Percentiles rank a stretch among this genome's conserved stretches.
Conservation (phyloP, 257 asterid species). For the Solanum rostratum region DNA sequence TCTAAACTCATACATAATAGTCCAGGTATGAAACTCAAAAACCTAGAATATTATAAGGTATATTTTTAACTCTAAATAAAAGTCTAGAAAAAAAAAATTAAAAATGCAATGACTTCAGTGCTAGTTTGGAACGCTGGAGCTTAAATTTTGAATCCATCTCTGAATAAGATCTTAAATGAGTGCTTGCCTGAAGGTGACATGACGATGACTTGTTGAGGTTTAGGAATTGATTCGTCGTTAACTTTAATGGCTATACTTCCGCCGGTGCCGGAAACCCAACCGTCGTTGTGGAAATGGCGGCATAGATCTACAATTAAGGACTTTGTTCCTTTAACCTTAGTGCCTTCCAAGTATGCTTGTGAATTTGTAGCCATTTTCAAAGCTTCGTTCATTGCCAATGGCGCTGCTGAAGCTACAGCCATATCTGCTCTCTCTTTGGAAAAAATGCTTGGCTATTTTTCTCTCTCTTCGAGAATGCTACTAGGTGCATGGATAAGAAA, state of each 20-base stretch:
- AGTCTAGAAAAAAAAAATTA: too few species aligned
- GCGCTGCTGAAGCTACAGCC: conserved; percentile 28
- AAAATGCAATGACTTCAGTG: neutral
- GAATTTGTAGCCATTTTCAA: conserved; percentile 42
- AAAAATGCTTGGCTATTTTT: too few species aligned
- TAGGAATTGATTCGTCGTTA: conserved; percentile 70
- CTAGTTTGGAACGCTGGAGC: neutral
- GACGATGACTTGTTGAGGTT: conserved; percentile 61
- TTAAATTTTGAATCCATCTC: neutral
- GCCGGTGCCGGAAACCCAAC: conserved; percentile 97
- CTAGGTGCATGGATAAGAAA: too few species aligned
- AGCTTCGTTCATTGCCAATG: conserved; percentile 46
- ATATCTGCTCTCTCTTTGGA: neutral
- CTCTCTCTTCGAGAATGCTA: too few species aligned
- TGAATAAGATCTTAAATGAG: neutral
- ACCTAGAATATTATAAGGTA: too few species aligned
- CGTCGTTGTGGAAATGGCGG: conserved; percentile 73
- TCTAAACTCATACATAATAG: too few species aligned
- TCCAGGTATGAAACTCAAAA: too few species aligned
- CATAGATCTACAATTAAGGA: conserved; percentile 67
- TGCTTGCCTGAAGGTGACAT: conserved; percentile 80
- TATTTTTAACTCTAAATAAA: too few species aligned
- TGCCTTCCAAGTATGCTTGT: conserved; percentile 55
- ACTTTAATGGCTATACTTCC: conserved; percentile 91
- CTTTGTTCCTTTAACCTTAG: conserved; percentile 52